Base-by-base conservation (phyloP, 108 stramenopile genomes). In the Pseudonitzschia pungens region DNA sequence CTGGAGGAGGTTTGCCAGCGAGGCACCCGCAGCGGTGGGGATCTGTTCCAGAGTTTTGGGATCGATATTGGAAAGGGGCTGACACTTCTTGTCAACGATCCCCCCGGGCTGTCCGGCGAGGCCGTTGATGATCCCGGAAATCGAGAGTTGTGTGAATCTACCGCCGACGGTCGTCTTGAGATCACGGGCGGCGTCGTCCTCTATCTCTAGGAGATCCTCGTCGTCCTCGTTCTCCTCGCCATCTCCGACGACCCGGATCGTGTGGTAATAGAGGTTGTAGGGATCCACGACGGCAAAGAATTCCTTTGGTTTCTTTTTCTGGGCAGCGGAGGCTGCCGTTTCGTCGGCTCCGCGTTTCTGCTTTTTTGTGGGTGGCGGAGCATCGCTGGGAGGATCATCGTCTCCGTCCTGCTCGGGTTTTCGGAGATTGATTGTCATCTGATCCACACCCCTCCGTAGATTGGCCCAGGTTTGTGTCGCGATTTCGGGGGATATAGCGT, bases 91-190 rank as follows among this genome's bases (percentile, higher is more conserved):
- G 27, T 75, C 72, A 1, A 90, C 88, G 32, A 83, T 31, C 9
- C 92, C 92, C 4, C 80, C 83, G 18, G 33, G 73, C 12, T 79
- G 73, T 18, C 83, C 89, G 5, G 86, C 65, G 62, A 94, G 28
- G 15, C 75, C 92, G 80, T 94, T 94, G 27, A 90, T 76, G 22
- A 88, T 45, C n/a, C 92, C 92, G 0, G 85, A 88, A n/a, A 90
- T 40, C 11, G 83, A 79, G 62, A 93, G 66, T 57, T 90, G 84
- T 27, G 85, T 78, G 1, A 93, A 40, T 27, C 88, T 88, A 3
- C 86, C 88, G 48, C 89, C 90, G 0, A 56, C 41, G 5, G 69
- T 69, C 55, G 73, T 54, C 59, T 79, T 79, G 50, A 79, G 60
- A 29, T 79, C 73, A 26, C 68, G 70, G 62, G 65, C 82, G 64